phyloP scores from a whole-genome alignment of 2,329 filamentous ascomycete genomes.

The Gnomoniopsis smithogilvyi region DNA sequence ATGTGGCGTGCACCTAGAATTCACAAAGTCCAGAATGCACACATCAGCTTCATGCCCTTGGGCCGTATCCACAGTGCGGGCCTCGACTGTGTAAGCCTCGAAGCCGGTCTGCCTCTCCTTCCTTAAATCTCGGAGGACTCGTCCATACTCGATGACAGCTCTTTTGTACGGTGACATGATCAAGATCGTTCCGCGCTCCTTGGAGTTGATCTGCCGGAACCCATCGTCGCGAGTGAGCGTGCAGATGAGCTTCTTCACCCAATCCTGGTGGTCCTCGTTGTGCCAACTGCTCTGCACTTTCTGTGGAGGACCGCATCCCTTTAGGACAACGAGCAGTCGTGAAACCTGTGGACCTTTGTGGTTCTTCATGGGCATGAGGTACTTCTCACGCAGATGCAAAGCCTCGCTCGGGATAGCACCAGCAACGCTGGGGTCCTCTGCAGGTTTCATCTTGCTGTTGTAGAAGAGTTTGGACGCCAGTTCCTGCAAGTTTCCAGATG shows the following conservation, averaged over 20 bases:
- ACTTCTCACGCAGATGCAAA: background rate
- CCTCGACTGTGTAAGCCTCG: constrained; percentile 32
- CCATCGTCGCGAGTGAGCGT: constrained; percentile 18
- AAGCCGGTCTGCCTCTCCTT: constrained; percentile 24
- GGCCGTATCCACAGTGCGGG: constrained; percentile 41
- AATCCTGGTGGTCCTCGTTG: background rate
- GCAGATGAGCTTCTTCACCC: background rate
- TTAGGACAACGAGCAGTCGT: background rate
- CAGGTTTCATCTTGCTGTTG: background rate
- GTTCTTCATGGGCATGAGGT: constrained; percentile 1
- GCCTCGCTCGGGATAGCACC: background rate
- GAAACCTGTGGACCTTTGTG: background rate
- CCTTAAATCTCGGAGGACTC: constrained; percentile 23
- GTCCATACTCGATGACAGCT: constrained; percentile 33
- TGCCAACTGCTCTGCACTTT: background rate
- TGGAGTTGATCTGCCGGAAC: constrained; percentile 30
- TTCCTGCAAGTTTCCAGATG: background rate
- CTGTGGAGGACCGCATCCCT: background rate
- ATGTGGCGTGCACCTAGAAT: constrained; percentile 35
- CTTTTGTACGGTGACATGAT: constrained; percentile 42
- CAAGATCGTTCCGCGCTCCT: constrained; percentile 35
- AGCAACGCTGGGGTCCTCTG: background rate
- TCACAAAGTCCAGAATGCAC: constrained; percentile 45
- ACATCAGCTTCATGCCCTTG: constrained; percentile 47
- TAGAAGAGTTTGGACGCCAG: background rate